A percentile compares a stretch with the other conserved stretches of the same genome.
These are phyloP conservation scores for Ceratocystis cacaofunesta DNA, from an alignment of 2,329 filamentous ascomycete genomes.

Conservation along the genomic window DNA sequence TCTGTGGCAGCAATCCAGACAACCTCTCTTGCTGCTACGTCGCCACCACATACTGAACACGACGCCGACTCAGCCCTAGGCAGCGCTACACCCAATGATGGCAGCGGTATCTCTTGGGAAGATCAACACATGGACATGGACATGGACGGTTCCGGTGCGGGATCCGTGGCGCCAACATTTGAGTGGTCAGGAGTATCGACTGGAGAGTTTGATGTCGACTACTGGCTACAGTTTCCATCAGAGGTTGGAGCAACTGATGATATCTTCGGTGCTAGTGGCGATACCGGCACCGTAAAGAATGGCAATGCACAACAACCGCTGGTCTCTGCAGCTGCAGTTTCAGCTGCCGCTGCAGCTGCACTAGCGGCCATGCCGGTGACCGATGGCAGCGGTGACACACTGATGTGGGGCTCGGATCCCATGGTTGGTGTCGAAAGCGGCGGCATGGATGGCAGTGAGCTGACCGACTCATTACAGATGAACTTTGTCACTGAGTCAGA, in stretches of 20 bases:
- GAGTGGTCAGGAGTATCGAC: constrained; percentile 40
- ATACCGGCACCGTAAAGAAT: constrained; percentile 6
- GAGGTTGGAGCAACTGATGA: constrained; percentile 31
- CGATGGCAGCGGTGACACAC: neutral
- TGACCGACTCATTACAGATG: neutral
- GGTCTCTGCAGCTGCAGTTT: neutral
- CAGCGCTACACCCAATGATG: constrained; percentile 32
- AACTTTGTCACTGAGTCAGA: neutral
- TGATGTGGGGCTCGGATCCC: constrained; percentile 14
- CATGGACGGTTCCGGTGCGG: constrained; percentile 22
- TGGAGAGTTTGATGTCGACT: constrained; percentile 42
- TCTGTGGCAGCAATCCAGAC: constrained; percentile 5
- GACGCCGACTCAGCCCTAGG: constrained; percentile 28
- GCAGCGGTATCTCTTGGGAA: constrained; percentile 27
- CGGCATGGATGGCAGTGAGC: neutral
- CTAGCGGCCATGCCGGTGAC: neutral
- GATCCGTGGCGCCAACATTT: constrained; percentile 30
- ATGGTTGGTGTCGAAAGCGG: neutral
- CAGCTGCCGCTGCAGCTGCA: neutral
- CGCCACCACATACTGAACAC: constrained; percentile 31
- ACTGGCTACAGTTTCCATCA: constrained; percentile 43
- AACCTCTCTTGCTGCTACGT: constrained; percentile 18
- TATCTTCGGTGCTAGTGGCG: constrained; percentile 25
- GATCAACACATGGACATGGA: constrained; percentile 27
- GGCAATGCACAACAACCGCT: neutral